Evolutionary conservation across 2,329 filamentous ascomycete genomes (phyloP), one percentile per base, ranked within the genome.

Genomic region (Fusarium phyllophilum): DNA sequence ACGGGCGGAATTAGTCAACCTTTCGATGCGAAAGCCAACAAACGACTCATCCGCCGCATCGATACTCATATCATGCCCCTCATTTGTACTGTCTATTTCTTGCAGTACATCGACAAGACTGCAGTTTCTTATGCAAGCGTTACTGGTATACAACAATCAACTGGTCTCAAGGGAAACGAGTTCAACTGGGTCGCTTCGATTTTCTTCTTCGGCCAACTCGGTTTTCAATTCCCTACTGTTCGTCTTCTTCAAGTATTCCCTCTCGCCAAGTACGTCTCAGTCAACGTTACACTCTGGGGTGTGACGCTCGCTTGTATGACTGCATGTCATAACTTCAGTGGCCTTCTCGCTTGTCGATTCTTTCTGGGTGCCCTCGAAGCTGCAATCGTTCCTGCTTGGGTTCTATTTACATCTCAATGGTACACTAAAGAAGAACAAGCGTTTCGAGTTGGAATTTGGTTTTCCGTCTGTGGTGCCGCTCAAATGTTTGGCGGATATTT

Each of bases 131-230:
- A 78, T 39, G 73, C 77, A 8, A 77, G 75, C 17, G 75, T 78
- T 20, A 77, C 72, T 0, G 77, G 76, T 2, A 75, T 77, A 5
- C 62, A 67, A n/a, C 46, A 75, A 36, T 80, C 82, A 4, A 77
- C 79, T 2, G 77, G 83, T 8, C 79, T 86, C 0, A 75, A 78
- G 9, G 85, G 82, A 8, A 84, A 82, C 41, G 79, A 83, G 57
- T 86, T 85, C 72, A 85, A 83, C 48, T 86, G 85, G 82, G 80
- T 75, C 20, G 72, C 72, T 9, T 75, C 74, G 31, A 72, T 75
- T 20, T 77, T 76, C 70, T 81, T 81, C 70, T 82, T 82, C 33
- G 81, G 80, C 2, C 80, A 83, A 31, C 72, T 83, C 9, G 78
- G 80, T 0, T 83, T 84, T 34, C 80, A 83, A 42, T 84, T 82